Conservation (phyloP, 2,329 filamentous ascomycete genomes). For the Akanthomyces dipterigenus region DNA sequence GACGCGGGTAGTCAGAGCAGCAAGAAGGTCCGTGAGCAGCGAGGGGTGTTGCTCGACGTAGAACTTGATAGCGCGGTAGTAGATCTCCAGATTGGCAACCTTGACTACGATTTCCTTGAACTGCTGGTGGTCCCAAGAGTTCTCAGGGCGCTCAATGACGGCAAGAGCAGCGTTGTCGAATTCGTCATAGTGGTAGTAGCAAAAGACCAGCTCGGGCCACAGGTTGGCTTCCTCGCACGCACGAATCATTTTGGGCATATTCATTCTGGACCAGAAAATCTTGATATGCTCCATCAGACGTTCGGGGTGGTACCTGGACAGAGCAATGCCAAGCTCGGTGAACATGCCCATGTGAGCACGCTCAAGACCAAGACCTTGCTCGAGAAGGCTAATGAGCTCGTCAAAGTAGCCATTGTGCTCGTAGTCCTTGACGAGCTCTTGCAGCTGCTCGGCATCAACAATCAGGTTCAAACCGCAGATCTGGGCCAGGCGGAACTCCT, state of each 20-base stretch:
- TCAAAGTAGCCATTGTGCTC: conserved; percentile 97
- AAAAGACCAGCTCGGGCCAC: conserved; percentile 96
- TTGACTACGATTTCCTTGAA: conserved; percentile 99
- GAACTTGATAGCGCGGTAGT: conserved; percentile 95
- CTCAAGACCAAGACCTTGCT: conserved; percentile 91
- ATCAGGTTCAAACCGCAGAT: conserved; percentile 98
- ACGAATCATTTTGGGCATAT: conserved; percentile 93
- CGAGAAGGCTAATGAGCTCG: conserved; percentile 87
- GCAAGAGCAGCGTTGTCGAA: conserved; percentile 95
- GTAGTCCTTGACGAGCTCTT: conserved; percentile 91
- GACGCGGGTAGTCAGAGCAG: conserved; percentile 84
- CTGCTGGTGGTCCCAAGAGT: conserved; percentile 98
- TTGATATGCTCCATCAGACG: conserved; percentile 97
- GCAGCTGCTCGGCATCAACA: conserved; percentile 91
- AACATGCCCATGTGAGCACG: conserved; percentile 96
- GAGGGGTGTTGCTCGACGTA: conserved; percentile 97
- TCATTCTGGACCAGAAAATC: conserved; percentile 96
- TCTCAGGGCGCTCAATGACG: conserved; percentile 95
- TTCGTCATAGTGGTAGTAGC: conserved; percentile 97
- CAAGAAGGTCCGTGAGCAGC: conserved; percentile 88
- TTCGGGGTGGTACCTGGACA: conserved; percentile 92
- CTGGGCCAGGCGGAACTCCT: conserved; percentile 96
- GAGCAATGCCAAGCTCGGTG: conserved; percentile 82
- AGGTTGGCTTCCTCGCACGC: conserved; percentile 91
- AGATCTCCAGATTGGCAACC: conserved; percentile 97